These are phyloP conservation scores for Scedosporium dehoogii DNA, from an alignment of 2,329 filamentous ascomycete genomes.

Conservation along the genomic window DNA sequence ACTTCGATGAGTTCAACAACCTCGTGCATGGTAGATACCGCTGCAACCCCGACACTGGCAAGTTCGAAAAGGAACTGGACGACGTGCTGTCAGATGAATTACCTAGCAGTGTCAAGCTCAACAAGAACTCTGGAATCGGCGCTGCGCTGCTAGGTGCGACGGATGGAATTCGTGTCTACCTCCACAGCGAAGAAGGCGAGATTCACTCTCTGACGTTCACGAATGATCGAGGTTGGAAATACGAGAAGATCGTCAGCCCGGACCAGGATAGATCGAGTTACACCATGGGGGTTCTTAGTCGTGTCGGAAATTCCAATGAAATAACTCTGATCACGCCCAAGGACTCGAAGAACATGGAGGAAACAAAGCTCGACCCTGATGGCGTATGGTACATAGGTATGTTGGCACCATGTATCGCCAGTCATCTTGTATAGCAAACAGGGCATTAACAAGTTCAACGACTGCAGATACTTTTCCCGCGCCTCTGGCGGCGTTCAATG, in stretches of 20 bases:
- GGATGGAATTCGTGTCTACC: background rate
- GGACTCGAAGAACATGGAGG: background rate
- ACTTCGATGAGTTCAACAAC: background rate
- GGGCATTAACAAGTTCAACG: background rate
- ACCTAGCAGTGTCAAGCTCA: background rate
- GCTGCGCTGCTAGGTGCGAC: background rate
- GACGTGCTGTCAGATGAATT: background rate
- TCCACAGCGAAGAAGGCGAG: background rate
- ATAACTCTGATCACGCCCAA: background rate
- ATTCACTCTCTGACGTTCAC: background rate
- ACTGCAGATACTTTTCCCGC: background rate
- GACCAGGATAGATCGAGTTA: background rate
- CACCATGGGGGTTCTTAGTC: background rate
- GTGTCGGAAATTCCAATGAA: background rate
- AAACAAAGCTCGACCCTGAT: background rate
- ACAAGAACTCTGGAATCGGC: background rate
- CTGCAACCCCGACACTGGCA: background rate
- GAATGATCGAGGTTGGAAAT: background rate
- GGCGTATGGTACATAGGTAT: background rate
- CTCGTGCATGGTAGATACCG: background rate
- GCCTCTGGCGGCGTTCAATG: background rate
- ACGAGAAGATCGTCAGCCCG: background rate
- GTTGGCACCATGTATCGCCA: background rate
- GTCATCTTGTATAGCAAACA: background rate
- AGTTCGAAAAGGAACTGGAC: background rate